Evolutionary conservation across 495 filamentous ascomycete genomes (phyloP).

Genomic region (Amphirosellinia nigrospora): DNA sequence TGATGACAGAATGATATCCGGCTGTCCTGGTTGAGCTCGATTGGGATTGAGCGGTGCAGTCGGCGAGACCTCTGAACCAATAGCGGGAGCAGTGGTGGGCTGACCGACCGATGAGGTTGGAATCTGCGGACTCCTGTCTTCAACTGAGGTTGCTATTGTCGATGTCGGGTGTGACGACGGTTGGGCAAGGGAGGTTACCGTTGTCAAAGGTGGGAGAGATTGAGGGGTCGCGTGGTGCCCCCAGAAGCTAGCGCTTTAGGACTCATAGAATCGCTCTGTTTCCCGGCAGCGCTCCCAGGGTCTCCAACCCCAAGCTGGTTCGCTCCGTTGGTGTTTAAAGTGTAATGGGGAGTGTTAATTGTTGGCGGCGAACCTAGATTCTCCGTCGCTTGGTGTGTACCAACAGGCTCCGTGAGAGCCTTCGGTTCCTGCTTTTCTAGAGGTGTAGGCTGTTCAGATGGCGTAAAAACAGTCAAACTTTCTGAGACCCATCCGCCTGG

Average conservation of each 20-base stretch:
- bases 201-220: conserved; percentile 33
- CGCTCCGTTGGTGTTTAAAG: conserved; percentile 12
- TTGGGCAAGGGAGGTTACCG: conserved; percentile 21
- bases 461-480: conserved; percentile 47
- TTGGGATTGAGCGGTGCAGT: conserved; percentile 58
- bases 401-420: conserved; percentile 25
- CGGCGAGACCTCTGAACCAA: conserved; percentile 44
- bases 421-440: conserved; percentile 23
- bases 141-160: neutral
- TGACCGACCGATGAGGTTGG: conserved; percentile 19
- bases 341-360: conserved; percentile 4
- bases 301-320: neutral
- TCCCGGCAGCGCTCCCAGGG: conserved; percentile 28
- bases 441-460: conserved; percentile 35
- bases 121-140: neutral
- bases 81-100: conserved; percentile 29
- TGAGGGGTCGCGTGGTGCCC: conserved; percentile 28
- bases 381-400: neutral
- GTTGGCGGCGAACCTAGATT: conserved; percentile 14
- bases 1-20: conserved; percentile 39
- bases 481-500: conserved; percentile 72
- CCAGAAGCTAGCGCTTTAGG: conserved; percentile 30
- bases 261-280: conserved; percentile 30
- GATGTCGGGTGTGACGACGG: conserved; percentile 11
- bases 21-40: conserved; percentile 31